Percentiles rank a stretch among this genome's conserved stretches.
These are phyloP conservation scores for Chimonanthus praecox DNA, from an alignment of 164 flowering plant species.

Conservation along the genomic window DNA sequence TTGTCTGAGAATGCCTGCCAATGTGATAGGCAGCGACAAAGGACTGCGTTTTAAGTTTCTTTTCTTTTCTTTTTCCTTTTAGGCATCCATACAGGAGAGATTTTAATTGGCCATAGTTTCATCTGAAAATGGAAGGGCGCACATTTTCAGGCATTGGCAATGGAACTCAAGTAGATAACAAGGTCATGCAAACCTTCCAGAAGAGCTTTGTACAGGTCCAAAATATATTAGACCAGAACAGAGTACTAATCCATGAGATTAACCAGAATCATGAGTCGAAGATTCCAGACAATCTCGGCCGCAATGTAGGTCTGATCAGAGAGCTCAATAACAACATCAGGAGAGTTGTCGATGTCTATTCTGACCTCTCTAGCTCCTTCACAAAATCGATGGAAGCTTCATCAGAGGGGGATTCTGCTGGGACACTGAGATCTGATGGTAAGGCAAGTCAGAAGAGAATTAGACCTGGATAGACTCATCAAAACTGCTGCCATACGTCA, in stretches of 20 bases:
- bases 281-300: constrained; percentile 57
- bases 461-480: constrained; percentile 36
- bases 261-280: constrained; percentile 84
- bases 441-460: constrained; percentile 65
- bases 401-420: constrained; percentile 65
- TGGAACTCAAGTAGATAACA: constrained; percentile 53
- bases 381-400: constrained; percentile 59
- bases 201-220: constrained; percentile 31
- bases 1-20: constrained; percentile 27
- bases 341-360: constrained; percentile 79
- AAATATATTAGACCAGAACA: constrained; percentile 25
- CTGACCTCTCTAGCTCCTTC: constrained; percentile 59
- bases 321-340: constrained; percentile 82
- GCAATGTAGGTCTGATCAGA: constrained; percentile 72
- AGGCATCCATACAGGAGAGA: constrained; percentile 6
- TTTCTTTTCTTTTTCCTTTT: background rate
- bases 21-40: constrained; percentile 77
- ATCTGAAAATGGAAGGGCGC: constrained; percentile 29
- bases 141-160: constrained; percentile 48
- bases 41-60: constrained; percentile 36
- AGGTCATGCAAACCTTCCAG: constrained; percentile 60
- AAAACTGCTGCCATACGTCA: background rate
- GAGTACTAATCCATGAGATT: constrained; percentile 75
- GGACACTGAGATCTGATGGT: constrained; percentile 48
- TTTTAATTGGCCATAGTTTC: constrained; percentile 5